Evolutionary conservation across 2,329 filamentous ascomycete species (phyloP).

Genomic region (Huntiella decipiens): DNA sequence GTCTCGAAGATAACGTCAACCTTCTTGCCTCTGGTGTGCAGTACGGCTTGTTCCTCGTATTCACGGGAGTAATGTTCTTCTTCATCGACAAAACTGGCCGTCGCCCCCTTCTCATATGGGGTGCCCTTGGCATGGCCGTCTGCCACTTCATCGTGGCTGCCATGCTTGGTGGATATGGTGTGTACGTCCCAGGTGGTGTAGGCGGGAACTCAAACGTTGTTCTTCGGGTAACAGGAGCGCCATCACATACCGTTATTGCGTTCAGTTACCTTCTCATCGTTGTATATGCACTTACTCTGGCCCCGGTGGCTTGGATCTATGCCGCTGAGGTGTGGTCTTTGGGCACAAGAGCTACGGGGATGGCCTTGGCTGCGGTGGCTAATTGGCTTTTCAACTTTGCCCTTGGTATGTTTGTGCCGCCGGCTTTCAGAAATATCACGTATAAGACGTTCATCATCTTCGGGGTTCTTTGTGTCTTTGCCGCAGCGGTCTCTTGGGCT

Average conservation of each 20-base stretch:
- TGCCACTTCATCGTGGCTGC: slow-evolving; percentile 38
- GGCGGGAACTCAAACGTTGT: slow-evolving; percentile 24
- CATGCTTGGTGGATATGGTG: slow-evolving; percentile 29
- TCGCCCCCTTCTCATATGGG: slow-evolving; percentile 46
- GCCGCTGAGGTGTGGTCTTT: slow-evolving; percentile 45
- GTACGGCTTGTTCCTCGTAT: slow-evolving; percentile 24
- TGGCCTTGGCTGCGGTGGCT: slow-evolving; percentile 34
- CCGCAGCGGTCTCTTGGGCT: slow-evolving; percentile 24
- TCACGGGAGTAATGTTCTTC: slow-evolving; percentile 20
- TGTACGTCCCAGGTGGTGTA: slow-evolving; percentile 23
- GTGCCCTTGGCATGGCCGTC: slow-evolving; percentile 44
- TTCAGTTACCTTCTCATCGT: slow-evolving; percentile 47
- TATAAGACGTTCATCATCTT: slow-evolving; percentile 20
- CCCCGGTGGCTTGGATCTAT: slow-evolving; percentile 47
- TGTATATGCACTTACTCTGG: slow-evolving; percentile 43
- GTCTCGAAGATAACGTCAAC: slow-evolving; percentile 26
- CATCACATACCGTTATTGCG: slow-evolving; percentile 43
- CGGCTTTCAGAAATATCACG: slow-evolving; percentile 21
- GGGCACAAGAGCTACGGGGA: slow-evolving; percentile 39
- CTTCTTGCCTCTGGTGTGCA: slow-evolving; percentile 36
- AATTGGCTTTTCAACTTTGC: slow-evolving; percentile 25
- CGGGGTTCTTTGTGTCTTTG: slow-evolving; percentile 24
- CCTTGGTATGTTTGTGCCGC: slow-evolving; percentile 22
- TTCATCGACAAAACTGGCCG: slow-evolving; percentile 37
- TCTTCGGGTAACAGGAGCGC: slow-evolving; percentile 29